Conservation (phyloP, 2,329 filamentous ascomycete species). For the Arthrobotrys entomopaga region DNA sequence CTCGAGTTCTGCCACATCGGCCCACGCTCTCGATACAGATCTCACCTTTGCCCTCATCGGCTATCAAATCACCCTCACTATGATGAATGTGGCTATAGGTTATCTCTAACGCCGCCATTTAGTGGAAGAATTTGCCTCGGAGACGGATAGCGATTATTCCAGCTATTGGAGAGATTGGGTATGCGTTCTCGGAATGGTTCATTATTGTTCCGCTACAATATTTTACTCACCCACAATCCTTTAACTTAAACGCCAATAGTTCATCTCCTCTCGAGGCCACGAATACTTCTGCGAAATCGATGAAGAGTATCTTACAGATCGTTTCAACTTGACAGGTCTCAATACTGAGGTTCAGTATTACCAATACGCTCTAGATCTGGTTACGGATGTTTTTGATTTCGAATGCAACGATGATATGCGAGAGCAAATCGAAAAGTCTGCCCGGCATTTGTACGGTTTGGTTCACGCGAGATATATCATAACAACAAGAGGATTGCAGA, state of each 20-base stretch:
- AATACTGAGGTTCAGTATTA: constrained; percentile 99
- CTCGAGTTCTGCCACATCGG: neutral
- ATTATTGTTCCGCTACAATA: constrained; percentile 35
- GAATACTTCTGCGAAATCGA: constrained; percentile 99
- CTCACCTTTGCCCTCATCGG: neutral
- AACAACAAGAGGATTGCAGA: constrained; percentile 88
- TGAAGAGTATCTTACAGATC: constrained; percentile 96
- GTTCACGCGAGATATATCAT: constrained; percentile 98
- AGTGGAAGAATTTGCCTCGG: constrained; percentile 96
- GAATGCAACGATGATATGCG: constrained; percentile 99
- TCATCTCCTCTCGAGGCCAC: constrained; percentile 96
- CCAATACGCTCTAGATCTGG: constrained; percentile 95
- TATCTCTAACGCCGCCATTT: constrained; percentile 3
- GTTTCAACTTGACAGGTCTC: constrained; percentile 96
- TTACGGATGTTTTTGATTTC: constrained; percentile 97
- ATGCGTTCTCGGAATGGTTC: constrained; percentile 64
- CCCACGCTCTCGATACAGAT: constrained; percentile 7
- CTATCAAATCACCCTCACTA: neutral
- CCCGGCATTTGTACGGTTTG: constrained; percentile 91
- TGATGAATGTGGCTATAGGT: neutral
- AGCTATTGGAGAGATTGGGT: constrained; percentile 99
- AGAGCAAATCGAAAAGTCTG: constrained; percentile 97
- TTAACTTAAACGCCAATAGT: constrained; percentile 69
- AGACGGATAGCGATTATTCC: constrained; percentile 98
- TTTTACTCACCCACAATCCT: constrained; percentile 7